Base-by-base conservation (phyloP, 306 rosid species). In the Dryas drummondii region DNA sequence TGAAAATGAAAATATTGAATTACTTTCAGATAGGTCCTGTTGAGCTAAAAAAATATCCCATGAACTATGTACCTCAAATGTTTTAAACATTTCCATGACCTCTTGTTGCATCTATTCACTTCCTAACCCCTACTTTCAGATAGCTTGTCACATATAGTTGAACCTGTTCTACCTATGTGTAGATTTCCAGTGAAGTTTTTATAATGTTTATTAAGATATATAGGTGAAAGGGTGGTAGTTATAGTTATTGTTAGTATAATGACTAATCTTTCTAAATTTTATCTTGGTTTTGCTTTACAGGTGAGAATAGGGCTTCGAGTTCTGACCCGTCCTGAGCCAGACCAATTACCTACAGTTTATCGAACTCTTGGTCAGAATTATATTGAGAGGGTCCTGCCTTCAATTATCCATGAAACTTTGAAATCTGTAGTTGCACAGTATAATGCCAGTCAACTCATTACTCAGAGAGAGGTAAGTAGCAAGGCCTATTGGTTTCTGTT, bases 391-490 rank as follows among this genome's bases (percentile, higher is more conserved):
- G 85, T 93, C 57, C 79, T 91, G 68, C 93, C 97, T 80, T 93
- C 97, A 67, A 91, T 89, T 64, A 83, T 89, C 52, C 91, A 93
- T 51, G 96, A 91, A 84, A 91, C 98, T 84, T 87, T 89, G 82
- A 89, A 91, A 87, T 80, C 94, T 77, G 97, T 93, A 75, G 92
- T 93, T 68, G 98, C 97, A 40, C 93, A 76, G 67, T 91, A 88
- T 60, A 91, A 91, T 79, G 98, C 97, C 78, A 89, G 98, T 80
- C 97, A 91, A 81, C 98, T 93, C 66, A 83, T 89, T 66, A 93
- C 98, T 57, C 98, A 87, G 86, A 89, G 97, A 85, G 97, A 91
- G 96, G 98, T 89, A 71, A 74, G 55, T 61, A 66, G 57, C 15
- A 12, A 46, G 26, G 63, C 14, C 48, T 79, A 1, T 71, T 17